A percentile compares a stretch with the other conserved stretches of the same genome.
Evolutionary conservation across 164 flowering plant genomes (phyloP).

Genomic region (Kingdonia uniflora): DNA sequence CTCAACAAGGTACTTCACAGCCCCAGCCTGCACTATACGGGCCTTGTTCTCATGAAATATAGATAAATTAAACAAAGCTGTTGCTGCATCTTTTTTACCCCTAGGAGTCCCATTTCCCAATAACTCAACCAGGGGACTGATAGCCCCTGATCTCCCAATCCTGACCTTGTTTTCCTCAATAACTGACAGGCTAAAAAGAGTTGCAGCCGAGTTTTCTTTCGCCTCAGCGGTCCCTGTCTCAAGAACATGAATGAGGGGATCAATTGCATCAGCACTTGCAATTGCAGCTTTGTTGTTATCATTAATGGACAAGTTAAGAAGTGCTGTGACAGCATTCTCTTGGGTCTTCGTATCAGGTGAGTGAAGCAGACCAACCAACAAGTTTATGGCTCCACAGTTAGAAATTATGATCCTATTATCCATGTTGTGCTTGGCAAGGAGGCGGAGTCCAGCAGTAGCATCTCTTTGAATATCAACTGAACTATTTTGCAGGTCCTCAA

Average conservation of each 20-base stretch:
- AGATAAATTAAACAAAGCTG: constrained; percentile 82
- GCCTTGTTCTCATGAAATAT: constrained; percentile 71
- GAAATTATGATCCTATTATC: constrained; percentile 79
- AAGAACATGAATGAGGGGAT: constrained; percentile 75
- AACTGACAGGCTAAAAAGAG: constrained; percentile 82
- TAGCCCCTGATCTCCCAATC: constrained; percentile 83
- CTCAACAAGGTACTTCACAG: constrained; percentile 74
- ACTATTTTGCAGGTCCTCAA: constrained; percentile 46
- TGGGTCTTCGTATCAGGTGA: constrained; percentile 46
- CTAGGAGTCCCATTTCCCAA: constrained; percentile 79
- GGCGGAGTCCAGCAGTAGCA: constrained; percentile 51
- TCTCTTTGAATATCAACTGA: constrained; percentile 48
- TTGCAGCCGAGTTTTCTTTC: constrained; percentile 82
- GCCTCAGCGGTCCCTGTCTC: constrained; percentile 73
- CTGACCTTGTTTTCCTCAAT: constrained; percentile 63
- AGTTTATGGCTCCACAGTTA: constrained; percentile 56
- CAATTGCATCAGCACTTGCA: constrained; percentile 71
- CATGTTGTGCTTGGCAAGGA: constrained; percentile 67
- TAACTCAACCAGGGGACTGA: constrained; percentile 69
- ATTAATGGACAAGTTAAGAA: constrained; percentile 80
- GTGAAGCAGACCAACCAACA: constrained; percentile 53
- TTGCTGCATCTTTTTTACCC: constrained; percentile 91
- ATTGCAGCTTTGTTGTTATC: constrained; percentile 76
- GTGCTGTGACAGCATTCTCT: constrained; percentile 82
- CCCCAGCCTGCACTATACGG: constrained; percentile 72